Evolutionary conservation across 1,139 yeast genomes (phyloP).

Genomic region (Hemisphaericaspora xylanilytica): DNA sequence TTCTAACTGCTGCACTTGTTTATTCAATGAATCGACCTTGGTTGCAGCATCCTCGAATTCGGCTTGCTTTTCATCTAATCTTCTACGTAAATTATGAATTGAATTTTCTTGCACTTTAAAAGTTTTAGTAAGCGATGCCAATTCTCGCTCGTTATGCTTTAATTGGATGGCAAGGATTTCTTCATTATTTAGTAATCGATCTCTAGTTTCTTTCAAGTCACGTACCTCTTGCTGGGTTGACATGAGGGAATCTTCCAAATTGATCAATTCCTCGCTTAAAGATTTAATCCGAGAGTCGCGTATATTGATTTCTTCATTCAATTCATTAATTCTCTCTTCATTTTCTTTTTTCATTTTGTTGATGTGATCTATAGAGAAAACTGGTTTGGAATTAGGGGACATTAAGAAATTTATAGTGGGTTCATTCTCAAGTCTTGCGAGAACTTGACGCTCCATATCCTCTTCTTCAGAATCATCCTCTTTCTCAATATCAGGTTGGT

Average conservation of each 20-base stretch:
- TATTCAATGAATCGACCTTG: constrained; percentile 9
- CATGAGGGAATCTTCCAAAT: constrained; percentile 21
- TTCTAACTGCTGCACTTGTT: constrained; percentile 13
- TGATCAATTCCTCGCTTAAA: constrained; percentile 20
- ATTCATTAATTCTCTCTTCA: constrained; percentile 10
- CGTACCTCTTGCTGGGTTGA: constrained; percentile 21
- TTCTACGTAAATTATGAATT: constrained; percentile 11
- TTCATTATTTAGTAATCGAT: constrained; percentile 22
- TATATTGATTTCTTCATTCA: constrained; percentile 13
- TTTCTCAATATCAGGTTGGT: constrained; percentile 3
- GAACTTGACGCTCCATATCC: constrained; percentile 3
- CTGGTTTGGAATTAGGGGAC: constrained; percentile 39
- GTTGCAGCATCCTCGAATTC: constrained; percentile 9
- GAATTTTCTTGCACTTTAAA: constrained; percentile 23
- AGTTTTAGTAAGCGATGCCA: constrained; percentile 29
- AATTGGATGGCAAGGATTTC: constrained; percentile 30
- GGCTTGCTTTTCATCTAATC: constrained; percentile 11
- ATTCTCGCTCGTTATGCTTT: constrained; percentile 29
- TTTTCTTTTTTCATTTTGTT: constrained; percentile 28
- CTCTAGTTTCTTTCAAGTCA: constrained; percentile 20
- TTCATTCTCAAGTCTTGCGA: constrained; percentile 18
- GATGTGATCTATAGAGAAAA: constrained; percentile 33
- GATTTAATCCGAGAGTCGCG: constrained; percentile 18
- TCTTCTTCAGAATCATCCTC: constrained; percentile 14
- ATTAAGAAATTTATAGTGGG: constrained; percentile 32